Evolutionary conservation across 257 asterid species (phyloP).

Genomic region (Cruciata laevipes): DNA sequence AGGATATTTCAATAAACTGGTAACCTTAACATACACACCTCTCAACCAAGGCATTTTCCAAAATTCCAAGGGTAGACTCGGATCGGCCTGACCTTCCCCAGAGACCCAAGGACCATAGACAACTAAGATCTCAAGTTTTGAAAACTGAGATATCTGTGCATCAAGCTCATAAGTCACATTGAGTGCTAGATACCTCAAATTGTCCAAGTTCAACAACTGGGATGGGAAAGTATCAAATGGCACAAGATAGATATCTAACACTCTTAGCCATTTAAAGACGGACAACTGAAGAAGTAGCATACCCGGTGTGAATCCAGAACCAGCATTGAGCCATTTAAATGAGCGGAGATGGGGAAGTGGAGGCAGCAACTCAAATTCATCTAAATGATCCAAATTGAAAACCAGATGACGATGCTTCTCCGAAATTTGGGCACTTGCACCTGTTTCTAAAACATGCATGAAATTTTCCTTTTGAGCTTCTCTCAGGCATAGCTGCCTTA

Average conservation of each 20-base stretch:
- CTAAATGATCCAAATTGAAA: conserved; percentile 13
- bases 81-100: not conserved
- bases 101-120: conserved; percentile 17
- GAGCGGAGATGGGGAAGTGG: conserved; percentile 11
- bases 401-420: conserved; percentile 12
- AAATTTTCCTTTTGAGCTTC: conserved; percentile 31
- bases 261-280: conserved; percentile 22
- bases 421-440: not conserved
- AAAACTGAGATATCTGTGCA: conserved; percentile 4
- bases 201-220: not conserved
- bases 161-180: conserved; percentile 16
- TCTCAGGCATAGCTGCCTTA: conserved; percentile 27
- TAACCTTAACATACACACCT: conserved; percentile 19
- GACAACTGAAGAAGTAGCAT: not conserved
- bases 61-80: not conserved
- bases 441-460: conserved; percentile 8
- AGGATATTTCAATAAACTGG: conserved; percentile 10
- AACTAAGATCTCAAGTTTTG: conserved; percentile 28
- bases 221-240: conserved; percentile 10
- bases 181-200: not conserved
- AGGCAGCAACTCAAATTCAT: not conserved
- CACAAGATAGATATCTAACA: conserved; percentile 22
- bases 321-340: not conserved
- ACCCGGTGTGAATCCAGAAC: not conserved
- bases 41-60: conserved; percentile 23